Conservation (phyloP, 352 stramenopile species). For the Globisporangium solare region DNA sequence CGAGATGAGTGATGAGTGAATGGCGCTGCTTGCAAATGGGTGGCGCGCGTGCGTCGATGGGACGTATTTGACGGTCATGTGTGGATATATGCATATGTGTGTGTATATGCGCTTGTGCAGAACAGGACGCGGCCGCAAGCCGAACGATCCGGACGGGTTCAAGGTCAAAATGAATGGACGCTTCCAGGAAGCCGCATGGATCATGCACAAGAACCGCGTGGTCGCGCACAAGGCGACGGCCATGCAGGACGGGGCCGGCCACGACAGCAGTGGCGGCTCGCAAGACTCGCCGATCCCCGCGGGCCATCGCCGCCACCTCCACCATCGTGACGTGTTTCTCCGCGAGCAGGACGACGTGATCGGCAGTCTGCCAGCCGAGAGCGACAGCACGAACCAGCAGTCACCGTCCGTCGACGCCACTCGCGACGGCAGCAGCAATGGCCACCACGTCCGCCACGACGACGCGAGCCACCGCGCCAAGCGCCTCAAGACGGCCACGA, state of each 20-base stretch:
- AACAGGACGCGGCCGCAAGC: slow-evolving; percentile 43
- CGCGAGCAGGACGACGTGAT: slow-evolving; percentile 9
- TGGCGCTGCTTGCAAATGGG: not conserved
- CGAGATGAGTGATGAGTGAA: no score
- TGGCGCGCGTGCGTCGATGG: not conserved
- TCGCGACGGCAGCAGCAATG: not conserved
- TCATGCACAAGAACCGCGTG: slow-evolving; percentile 65
- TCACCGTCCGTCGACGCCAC: no score
- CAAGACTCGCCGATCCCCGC: slow-evolving; percentile 6
- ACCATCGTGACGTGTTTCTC: slow-evolving; percentile 10
- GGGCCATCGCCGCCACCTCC: not conserved
- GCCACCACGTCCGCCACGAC: not conserved
- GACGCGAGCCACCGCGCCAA: slow-evolving; percentile 10
- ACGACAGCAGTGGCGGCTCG: slow-evolving; percentile 15
- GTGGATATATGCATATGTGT: not conserved
- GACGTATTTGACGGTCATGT: not conserved
- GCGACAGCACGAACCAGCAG: not conserved
- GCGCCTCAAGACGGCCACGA: slow-evolving; percentile 16
- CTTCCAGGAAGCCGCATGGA: slow-evolving; percentile 58
- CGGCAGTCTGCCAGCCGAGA: not conserved
- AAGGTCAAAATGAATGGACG: slow-evolving; percentile 72
- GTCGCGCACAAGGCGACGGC: slow-evolving; percentile 28
- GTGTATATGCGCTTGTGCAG: slow-evolving; percentile 19
- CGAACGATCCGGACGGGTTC: slow-evolving; percentile 60
- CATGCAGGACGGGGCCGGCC: not conserved